These are phyloP conservation scores for Penicillium frequentans DNA, from an alignment of 2,329 filamentous ascomycete genomes.

Conservation along the genomic window DNA sequence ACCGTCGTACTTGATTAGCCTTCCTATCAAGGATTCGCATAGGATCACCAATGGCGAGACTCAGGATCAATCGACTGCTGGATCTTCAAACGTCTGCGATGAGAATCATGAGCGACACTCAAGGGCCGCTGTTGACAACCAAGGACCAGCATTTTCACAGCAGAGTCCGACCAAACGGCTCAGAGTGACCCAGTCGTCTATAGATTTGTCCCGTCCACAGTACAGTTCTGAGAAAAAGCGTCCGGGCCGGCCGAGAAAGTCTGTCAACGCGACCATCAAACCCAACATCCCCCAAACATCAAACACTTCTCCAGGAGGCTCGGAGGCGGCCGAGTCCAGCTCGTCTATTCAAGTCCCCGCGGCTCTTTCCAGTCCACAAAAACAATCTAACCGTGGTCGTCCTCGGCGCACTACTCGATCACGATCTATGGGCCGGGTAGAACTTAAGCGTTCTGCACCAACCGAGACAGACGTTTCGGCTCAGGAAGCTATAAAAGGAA, in stretches of 20 bases:
- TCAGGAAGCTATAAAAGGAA: not conserved
- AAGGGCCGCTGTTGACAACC: not conserved
- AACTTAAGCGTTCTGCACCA: not conserved
- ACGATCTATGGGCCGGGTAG: constrained; percentile 7
- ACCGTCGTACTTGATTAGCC: constrained; percentile 20
- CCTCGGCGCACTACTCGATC: constrained; percentile 16
- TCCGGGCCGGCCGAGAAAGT: constrained; percentile 32
- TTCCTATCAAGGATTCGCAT: constrained; percentile 25
- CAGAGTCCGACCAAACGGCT: constrained; percentile 31
- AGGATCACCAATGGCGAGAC: not conserved
- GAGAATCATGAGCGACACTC: not conserved
- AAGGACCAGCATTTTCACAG: constrained; percentile 1
- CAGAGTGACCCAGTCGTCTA: constrained; percentile 23
- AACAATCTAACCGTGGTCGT: constrained; percentile 3
- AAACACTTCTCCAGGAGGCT: constrained; percentile 11
- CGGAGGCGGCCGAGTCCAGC: constrained; percentile 1
- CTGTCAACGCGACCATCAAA: constrained; percentile 19
- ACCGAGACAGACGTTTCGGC: not conserved
- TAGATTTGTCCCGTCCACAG: constrained; percentile 5
- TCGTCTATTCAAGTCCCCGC: not conserved
- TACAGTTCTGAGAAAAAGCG: constrained; percentile 13
- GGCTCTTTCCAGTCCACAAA: not conserved
- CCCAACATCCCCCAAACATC: constrained; percentile 10
- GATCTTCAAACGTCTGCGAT: not conserved
- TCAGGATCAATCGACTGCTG: not conserved